Conservation (phyloP, 257 asterid species). For the Misopates orontium region DNA sequence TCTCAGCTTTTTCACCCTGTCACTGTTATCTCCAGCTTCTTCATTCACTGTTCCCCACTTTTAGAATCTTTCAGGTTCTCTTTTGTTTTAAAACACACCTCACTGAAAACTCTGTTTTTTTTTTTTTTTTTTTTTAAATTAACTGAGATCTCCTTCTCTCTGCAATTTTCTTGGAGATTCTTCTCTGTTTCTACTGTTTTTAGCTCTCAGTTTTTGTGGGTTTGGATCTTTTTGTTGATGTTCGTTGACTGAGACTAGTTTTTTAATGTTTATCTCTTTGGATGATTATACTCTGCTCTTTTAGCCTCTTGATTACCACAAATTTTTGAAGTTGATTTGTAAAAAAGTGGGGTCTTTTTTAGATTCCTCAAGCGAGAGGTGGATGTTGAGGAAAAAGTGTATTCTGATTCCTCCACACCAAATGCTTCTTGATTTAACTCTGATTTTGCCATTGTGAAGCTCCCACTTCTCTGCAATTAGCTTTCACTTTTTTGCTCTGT, state of each 20-base stretch:
- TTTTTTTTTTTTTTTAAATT: neutral
- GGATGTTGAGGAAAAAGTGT: conserved; percentile 43
- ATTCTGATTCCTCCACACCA: conserved; percentile 52
- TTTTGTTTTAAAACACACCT: conserved; percentile 28
- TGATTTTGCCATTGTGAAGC: conserved; percentile 37
- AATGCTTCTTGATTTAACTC: conserved; percentile 52
- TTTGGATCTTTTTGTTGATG: conserved; percentile 49
- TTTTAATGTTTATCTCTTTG: conserved; percentile 24
- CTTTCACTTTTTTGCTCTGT: conserved; percentile 18
- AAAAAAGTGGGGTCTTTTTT: conserved; percentile 36
- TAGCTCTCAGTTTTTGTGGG: conserved; percentile 18
- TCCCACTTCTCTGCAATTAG: conserved; percentile 43
- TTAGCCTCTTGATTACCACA: conserved; percentile 21
- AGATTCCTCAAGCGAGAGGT: conserved; percentile 71
- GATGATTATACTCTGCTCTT: no score
- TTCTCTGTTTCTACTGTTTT: conserved; percentile 19
- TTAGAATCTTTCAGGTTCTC: conserved; percentile 29
- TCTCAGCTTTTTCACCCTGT: conserved; percentile 37
- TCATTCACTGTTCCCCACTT: no score
- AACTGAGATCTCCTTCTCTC: conserved; percentile 16
- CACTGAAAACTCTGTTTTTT: neutral
- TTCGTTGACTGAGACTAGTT: neutral
- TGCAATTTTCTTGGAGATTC: conserved; percentile 26
- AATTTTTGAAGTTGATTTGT: conserved; percentile 26
- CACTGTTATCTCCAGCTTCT: conserved; percentile 33